A percentile compares a stretch with the other conserved stretches of the same genome.
Evolutionary conservation across 129 eudicot species (phyloP).

Genomic region (Helianthus tuberosus): DNA sequence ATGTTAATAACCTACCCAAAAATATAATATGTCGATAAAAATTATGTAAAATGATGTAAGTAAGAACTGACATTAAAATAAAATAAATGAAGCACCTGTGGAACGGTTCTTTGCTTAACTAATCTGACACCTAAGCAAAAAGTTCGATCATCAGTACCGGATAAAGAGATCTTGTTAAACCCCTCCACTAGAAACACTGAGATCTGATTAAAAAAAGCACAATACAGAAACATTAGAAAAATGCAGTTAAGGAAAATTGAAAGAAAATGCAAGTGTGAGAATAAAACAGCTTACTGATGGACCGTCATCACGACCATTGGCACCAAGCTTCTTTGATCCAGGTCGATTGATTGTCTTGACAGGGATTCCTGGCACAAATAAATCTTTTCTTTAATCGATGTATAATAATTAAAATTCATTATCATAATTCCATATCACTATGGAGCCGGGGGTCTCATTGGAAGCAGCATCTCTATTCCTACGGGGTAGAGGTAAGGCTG

Average conservation of each 20-base stretch:
- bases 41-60: not conserved
- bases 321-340: slow-evolving; percentile 57
- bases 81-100: slow-evolving; percentile 40
- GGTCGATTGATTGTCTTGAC: slow-evolving; percentile 48
- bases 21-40: slow-evolving; percentile 3
- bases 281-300: slow-evolving; percentile 41
- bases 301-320: slow-evolving; percentile 65
- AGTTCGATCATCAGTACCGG: slow-evolving; percentile 41
- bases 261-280: not conserved
- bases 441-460: no score
- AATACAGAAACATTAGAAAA: not conserved
- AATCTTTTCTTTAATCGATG: not conserved
- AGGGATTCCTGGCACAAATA: slow-evolving; percentile 39
- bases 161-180: slow-evolving; percentile 42
- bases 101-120: slow-evolving; percentile 44
- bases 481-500: no score
- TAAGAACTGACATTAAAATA: slow-evolving; percentile 3
- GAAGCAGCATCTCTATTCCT: no score
- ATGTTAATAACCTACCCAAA: slow-evolving; percentile 32
- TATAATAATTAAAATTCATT: slow-evolving; percentile 8
- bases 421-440: not conserved
- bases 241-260: not conserved
- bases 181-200: slow-evolving; percentile 41
- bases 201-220: slow-evolving; percentile 27
- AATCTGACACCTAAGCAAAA: slow-evolving; percentile 61